Base-by-base conservation (phyloP, 225 moss, liverwort and hornwort species). In the Neckera pumila region DNA sequence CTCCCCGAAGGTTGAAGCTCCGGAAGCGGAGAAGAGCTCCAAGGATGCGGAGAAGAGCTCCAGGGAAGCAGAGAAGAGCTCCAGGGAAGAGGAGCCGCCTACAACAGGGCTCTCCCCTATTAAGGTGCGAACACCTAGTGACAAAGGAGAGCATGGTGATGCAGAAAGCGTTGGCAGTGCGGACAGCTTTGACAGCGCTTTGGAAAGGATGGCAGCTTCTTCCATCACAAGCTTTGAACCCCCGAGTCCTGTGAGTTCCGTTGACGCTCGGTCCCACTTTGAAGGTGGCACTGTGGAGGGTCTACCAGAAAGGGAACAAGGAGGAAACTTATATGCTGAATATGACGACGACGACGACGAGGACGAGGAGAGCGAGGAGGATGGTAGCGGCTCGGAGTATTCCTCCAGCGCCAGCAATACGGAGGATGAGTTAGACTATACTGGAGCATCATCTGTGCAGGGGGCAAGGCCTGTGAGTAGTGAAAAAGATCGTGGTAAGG, bases 111-210 rank as follows among this genome's bases (percentile, higher is more conserved):
- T 92, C 64, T 83, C 91, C 12, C 90, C 94, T 45, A 90, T 88
- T 80, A 79, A 86, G 76, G 86, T 87, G 53, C 93, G 89, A 9
- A 57, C 90, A 43, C 87, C 91, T 91, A 86, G 43, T 90, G 76
- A 81, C 92, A 84, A 81, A 33, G 69, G 63, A 31, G 85, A 89
- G 43, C 54, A 21, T 62, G 87, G 34, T 79, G 91, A 77, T 88
- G 86, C 40, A 38, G 91, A 93, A 77, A 93, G 97, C 86, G 92
- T 92, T 73, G 95, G 94, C 63, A 96, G 96, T 77, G 95, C 92
- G 21, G 96, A 98, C 82, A 98, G 96, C 86, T 98, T 95, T 88
- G 90, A 95, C 89, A 98, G 98, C 82, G 98, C 98, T 56, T 91
- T 96, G 90, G 98, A 98, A 86, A 94, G 95, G 71, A 93, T 96